Base-by-base conservation (phyloP, 495 filamentous ascomycete genomes). In the Hypoxylon rickii region DNA sequence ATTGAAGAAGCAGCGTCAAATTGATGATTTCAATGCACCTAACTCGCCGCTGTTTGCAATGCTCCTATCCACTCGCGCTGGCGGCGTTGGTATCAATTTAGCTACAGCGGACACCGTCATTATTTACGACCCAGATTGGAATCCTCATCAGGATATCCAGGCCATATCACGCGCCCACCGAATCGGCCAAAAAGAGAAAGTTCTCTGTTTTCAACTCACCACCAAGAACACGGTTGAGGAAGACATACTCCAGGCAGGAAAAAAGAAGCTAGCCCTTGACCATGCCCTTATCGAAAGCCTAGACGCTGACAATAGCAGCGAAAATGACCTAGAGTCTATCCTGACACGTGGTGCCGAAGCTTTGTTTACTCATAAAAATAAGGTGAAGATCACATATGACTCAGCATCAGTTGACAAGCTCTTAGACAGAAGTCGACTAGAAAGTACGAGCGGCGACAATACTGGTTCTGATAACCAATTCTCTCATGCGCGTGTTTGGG, bases 51-150 rank as follows among this genome's bases (percentile, higher is more conserved):
- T 90, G 7, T 97, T 97, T 64, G 90, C 86, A 0, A 97, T 99
- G 71, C 73, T 97, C 16, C 79, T 99, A 0, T 96, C 92, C 0
- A 99, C 94, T 12, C 86, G 94, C 55, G 92, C 94, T 4, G 94
- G 94, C 31, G 94, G 94, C 43, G 93, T 97, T 1, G 94, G 94
- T 12, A 99, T 99, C 75, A 99, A 99, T 64, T 82, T 99, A 39
- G 94, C 95, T 0, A 96, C 90, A 21, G 94, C 94, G 2, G 94
- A 99, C 64, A 99, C 95, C 0, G 94, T 99, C 55, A 97, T 99
- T 46, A 96, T 99, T 41, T 85, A 97, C 59, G 94, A 99, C 65
- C 95, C 94, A 0, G 94, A 99, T 64, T 97, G 96, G 75, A 99
- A 99, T 59, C 94, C 94, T 0, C 94, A 97, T 62, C 94, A 97